Base-by-base conservation (phyloP, 1,139 yeast species). In the Kluyveromyces sp. region DNA sequence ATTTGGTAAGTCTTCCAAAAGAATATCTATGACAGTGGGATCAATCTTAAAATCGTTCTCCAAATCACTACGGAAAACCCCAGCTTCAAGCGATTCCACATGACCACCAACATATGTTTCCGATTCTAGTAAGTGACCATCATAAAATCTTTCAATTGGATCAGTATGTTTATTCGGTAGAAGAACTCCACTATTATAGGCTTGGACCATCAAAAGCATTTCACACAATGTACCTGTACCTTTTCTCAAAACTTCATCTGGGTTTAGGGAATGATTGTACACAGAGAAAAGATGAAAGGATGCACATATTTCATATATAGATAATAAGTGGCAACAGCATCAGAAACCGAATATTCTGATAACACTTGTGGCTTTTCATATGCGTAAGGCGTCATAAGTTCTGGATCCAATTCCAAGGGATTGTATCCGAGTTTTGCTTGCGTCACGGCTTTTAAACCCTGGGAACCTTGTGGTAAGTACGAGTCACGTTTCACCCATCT, bases 81-180 rank as follows among this genome's bases (percentile, higher is more conserved):
- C 99, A 4, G 98, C 97, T 64, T 94, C 98, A 48, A 94, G 69
- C 2, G 97, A 86, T 66, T 94, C 98, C 36, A 94, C 99, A 59
- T 94, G 98, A 2, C 99, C 99, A 52, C 99, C 99, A 25, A 94
- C 98, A 63, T 94, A 94, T 0, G 99, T 94, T 66, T 94, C 99
- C 1, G 96, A 84, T 60, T 90, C 97, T 35, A 94, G 66, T 46
- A 94, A 68, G 66, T 94, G 98, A 2, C 98, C 98, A 55, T 92
- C 85, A 64, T 88, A 92, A 62, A 92, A 92, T 55, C 97, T 71
- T 64, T 92, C 97, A 25, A 85, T 73, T 0, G 97, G 96, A 55
- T 92, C 98, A 5, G 81, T 75, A 59, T 94, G 95, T 66, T 94
- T 94, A 63, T 92, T 94, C 2, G 99, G 99, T 33, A 94, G 72